Base-by-base conservation (phyloP, 768 basidiomycete species). In the Ephemerocybe angulata region DNA sequence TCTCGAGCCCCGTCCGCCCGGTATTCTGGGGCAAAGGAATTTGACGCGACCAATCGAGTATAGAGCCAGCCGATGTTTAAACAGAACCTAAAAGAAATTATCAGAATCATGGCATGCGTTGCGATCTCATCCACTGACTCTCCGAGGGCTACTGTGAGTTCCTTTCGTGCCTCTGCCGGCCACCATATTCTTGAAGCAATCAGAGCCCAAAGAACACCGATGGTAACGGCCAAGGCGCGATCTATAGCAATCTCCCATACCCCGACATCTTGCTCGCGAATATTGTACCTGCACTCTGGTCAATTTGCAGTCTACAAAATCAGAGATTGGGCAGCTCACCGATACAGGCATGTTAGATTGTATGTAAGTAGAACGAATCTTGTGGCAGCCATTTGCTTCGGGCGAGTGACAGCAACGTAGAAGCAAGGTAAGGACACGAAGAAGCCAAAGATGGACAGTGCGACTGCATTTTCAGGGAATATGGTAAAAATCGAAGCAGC, bases 41-140 rank as follows among this genome's bases (percentile, higher is more conserved):
- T 95, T 27, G 89, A 86, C 24, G 87, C 85, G 8, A 97, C 94
- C 29, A 99, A 73, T 13, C 88, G 88, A 1, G 92, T 94, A 69
- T 98, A 99, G 41, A 98, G 76, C 87, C 94, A 97, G 2, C 94
- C 93, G 2, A 95, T 82, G 63, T 98, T 93, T 57, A 97, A 70
- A 63, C 92, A 95, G 67, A 96, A 94, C 60, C 94, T 96, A n/a
- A 60, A 1, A 33, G 8, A 15, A 57, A 21, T 28, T 35, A 24
- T 29, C 10, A 44, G 30, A 27, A 33, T 44, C 24, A 21, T 25
- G 29, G 33, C 53, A 12, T 31, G 28, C 35, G 31, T 53, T 21
- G 29, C n/a, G 22, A 58, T 64, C 11, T 24, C 11, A 44, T 29
- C 33, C 13, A 58, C 65, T 58, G 52, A 96, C 93, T 98, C 94